Percentiles rank a stretch among this genome's conserved stretches.
Conservation (phyloP, 805 yeast species). For the Spathaspora gorwiae region DNA sequence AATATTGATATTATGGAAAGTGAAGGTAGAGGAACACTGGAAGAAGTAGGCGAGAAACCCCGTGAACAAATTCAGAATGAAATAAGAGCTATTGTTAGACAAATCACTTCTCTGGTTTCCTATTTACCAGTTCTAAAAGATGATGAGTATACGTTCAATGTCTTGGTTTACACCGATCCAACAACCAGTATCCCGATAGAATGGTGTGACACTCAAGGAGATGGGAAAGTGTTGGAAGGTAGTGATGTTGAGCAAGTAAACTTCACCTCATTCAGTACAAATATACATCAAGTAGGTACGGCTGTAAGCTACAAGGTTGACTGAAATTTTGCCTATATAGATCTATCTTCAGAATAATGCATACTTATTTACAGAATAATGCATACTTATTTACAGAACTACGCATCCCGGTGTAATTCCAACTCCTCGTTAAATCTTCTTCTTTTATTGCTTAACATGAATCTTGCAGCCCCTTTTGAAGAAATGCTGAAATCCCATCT, state of each 20-base stretch:
- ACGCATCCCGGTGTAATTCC: constrained; percentile 5
- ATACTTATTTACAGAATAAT: not conserved
- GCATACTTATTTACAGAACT: not conserved
- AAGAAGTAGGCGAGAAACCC: constrained; percentile 18
- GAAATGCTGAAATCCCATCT: constrained; percentile 41
- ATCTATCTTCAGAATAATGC: not conserved
- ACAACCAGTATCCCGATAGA: constrained; percentile 65
- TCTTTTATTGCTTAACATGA: constrained; percentile 48
- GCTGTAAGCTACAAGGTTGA: constrained; percentile 54
- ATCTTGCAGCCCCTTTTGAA: constrained; percentile 42
- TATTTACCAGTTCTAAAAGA: constrained; percentile 70
- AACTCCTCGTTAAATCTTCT: constrained; percentile 41
- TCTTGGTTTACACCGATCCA: constrained; percentile 76
- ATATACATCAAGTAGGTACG: constrained; percentile 66
- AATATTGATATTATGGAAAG: constrained; percentile 43
- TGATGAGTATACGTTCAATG: constrained; percentile 70
- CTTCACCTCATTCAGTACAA: constrained; percentile 65
- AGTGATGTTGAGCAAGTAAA: constrained; percentile 59
- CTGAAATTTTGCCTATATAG: constrained; percentile 2
- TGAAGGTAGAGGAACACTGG: constrained; percentile 7
- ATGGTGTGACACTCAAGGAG: constrained; percentile 72
- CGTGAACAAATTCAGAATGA: constrained; percentile 59
- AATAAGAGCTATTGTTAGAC: constrained; percentile 82
- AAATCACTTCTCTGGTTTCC: constrained; percentile 82
- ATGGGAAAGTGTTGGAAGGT: constrained; percentile 50